Conservation (phyloP, 176 grass and related monocot species). For the Tillandsia leiboldiana region DNA sequence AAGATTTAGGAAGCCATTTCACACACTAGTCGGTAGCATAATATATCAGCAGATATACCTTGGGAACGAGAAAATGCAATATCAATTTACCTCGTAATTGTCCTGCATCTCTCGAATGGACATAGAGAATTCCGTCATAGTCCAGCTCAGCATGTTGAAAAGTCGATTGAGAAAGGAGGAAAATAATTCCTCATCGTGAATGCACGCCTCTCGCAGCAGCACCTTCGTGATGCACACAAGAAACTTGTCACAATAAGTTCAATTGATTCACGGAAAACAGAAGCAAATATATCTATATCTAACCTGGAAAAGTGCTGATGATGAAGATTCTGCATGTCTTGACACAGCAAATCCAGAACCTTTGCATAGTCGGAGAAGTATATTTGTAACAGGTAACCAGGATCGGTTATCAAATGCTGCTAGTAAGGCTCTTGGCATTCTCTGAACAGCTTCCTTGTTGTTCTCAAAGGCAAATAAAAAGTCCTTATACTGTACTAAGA, state of each 20-base stretch:
- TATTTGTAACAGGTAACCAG: constrained; percentile 81
- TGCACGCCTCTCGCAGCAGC: constrained; percentile 53
- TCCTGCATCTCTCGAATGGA: constrained; percentile 95
- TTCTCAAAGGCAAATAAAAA: constrained; percentile 80
- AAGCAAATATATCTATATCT: constrained; percentile 1
- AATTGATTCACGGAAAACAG: neutral
- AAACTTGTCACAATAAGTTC: constrained; percentile 6
- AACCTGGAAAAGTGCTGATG: constrained; percentile 71
- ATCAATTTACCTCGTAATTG: constrained; percentile 48
- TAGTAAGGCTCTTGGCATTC: constrained; percentile 58
- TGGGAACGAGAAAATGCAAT: neutral
- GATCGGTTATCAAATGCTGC: constrained; percentile 83
- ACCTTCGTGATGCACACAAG: constrained; percentile 38
- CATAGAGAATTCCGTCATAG: constrained; percentile 85
- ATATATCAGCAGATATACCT: neutral
- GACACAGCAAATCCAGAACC: constrained; percentile 67
- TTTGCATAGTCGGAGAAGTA: constrained; percentile 68
- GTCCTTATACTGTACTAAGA: constrained; percentile 71
- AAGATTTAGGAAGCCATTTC: constrained; percentile 1
- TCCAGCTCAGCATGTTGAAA: constrained; percentile 88
- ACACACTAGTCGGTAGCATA: neutral
- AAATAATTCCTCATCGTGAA: constrained; percentile 64
- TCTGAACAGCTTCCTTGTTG: constrained; percentile 61
- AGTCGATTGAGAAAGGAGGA: constrained; percentile 70
- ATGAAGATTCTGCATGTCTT: constrained; percentile 58